Percentiles rank a stretch among this genome's conserved stretches.
Evolutionary conservation across 129 eudicot genomes (phyloP).

Genomic region (Silybum marianum): DNA sequence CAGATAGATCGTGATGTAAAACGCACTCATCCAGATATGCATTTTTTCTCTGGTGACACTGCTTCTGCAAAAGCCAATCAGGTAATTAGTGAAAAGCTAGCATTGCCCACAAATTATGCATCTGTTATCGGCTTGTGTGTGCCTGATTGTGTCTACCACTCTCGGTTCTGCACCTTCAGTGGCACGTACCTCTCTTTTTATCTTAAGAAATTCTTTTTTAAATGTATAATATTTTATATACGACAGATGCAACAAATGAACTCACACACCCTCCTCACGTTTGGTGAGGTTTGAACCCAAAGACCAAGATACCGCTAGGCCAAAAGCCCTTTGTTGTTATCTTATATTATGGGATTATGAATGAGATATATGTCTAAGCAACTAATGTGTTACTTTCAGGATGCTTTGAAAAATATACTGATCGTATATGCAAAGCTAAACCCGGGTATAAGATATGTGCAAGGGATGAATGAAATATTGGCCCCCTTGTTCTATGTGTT

Average conservation of each 20-base stretch:
- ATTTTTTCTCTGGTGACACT: constrained; percentile 73
- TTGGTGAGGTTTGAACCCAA: neutral
- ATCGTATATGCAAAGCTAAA: constrained; percentile 80
- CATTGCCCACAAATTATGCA: neutral
- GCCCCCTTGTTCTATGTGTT: constrained; percentile 82
- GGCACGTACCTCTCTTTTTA: neutral
- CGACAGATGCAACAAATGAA: neutral
- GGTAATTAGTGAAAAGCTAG: constrained; percentile 31
- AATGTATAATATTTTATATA: neutral
- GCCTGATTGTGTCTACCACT: neutral
- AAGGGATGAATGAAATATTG: constrained; percentile 86
- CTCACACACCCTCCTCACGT: neutral
- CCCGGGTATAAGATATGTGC: constrained; percentile 88
- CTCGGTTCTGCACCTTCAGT: neutral
- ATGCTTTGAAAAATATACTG: constrained; percentile 58
- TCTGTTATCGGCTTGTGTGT: neutral
- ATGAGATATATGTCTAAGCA: neutral
- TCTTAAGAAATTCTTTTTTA: neutral
- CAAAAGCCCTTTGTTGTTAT: neutral
- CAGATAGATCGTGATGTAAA: constrained; percentile 87
- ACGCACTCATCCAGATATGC: constrained; percentile 87
- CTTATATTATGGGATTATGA: neutral
- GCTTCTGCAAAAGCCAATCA: constrained; percentile 57
- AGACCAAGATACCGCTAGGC: neutral
- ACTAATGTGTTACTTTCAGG: constrained; percentile 43